phyloP scores from a whole-genome alignment of 129 eudicot species.

The Flaveria ramosissima region DNA sequence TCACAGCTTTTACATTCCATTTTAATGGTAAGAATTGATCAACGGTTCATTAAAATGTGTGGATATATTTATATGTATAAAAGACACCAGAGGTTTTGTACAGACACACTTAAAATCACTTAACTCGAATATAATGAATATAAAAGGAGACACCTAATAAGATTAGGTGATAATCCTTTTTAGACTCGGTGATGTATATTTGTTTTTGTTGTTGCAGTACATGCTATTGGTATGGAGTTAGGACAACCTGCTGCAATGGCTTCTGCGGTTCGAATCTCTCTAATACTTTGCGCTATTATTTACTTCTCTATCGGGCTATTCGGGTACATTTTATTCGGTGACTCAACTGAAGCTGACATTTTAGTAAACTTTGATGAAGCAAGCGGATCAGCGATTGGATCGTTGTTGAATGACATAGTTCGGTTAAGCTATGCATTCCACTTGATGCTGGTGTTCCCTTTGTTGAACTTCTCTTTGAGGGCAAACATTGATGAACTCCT shows the following conservation, averaged over 20 bases:
- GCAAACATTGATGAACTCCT: slow-evolving; percentile 71
- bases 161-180: too few species aligned
- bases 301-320: slow-evolving; percentile 80
- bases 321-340: slow-evolving; percentile 87
- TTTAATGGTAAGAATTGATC: slow-evolving; percentile 63
- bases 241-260: slow-evolving; percentile 75
- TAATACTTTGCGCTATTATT: slow-evolving; percentile 68
- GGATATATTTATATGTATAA: too few species aligned
- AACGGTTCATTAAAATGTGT: background rate
- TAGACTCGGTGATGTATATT: too few species aligned
- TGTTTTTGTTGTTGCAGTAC: slow-evolving; percentile 49
- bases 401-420: slow-evolving; percentile 58
- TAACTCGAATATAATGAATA: too few species aligned
- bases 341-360: slow-evolving; percentile 70
- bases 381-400: slow-evolving; percentile 54
- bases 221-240: slow-evolving; percentile 83
- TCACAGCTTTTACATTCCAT: slow-evolving; percentile 96
- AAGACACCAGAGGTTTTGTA: too few species aligned
- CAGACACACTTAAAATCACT: too few species aligned
- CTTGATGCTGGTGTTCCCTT: slow-evolving; percentile 88
- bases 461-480: slow-evolving; percentile 76
- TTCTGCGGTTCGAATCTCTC: slow-evolving; percentile 73
- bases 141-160: too few species aligned
- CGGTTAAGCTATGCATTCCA: slow-evolving; percentile 88
- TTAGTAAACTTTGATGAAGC: slow-evolving; percentile 76